Evolutionary conservation across 169 alveolate genomes (phyloP), one percentile per base, ranked within the genome.

Genomic region (Eimeria maxima): DNA sequence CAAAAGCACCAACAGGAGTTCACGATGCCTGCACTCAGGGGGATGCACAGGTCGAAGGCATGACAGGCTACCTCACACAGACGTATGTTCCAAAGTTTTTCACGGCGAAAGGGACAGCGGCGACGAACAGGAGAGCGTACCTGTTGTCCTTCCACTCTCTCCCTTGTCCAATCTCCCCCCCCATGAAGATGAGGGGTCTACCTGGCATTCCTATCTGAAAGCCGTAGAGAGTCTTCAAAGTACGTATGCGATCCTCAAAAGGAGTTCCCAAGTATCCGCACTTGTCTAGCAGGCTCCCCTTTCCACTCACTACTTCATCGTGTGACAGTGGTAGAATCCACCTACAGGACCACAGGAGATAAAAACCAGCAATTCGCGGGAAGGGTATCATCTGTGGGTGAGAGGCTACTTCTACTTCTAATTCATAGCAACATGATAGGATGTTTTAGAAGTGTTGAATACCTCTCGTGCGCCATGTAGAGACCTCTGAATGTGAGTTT

Each of bases 231-330:
- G 98, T 95, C 93, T 95, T 96, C 87, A 97, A 86, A 27, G 97
- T 96, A 57, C 96, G 88, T 47, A 97, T 95, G 71, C 98, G 95
- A 73, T 97, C 98, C 91, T 94, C 96, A 86, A 95, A 97, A 7
- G 98, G 98, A 3, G 97, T 97, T 33, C 97, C 98, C 42, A 94
- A 57, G 76, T 95, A 97, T 38, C 97, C 98, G 80, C 98, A 97
- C 84, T 97, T 97, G 86, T 97, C 98, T 27, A 97, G 78, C 55
- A 97, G 86, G 55, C 97, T 90, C 8, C 98, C 98, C 94, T 97
- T 97, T 13, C 98, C 98, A 83, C 97, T 97, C 78, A 97, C 98
- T 13, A 97, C 98, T 57, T 97, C 98, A 73, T 97, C 98, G 50
- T 97, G 98, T 29, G 97, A 92, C 86, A 96, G 84, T 20, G 98